Percentiles rank a stretch among this genome's conserved stretches.
Evolutionary conservation across 2,329 filamentous ascomycete species (phyloP).

Genomic region (Cercospora citrullina): DNA sequence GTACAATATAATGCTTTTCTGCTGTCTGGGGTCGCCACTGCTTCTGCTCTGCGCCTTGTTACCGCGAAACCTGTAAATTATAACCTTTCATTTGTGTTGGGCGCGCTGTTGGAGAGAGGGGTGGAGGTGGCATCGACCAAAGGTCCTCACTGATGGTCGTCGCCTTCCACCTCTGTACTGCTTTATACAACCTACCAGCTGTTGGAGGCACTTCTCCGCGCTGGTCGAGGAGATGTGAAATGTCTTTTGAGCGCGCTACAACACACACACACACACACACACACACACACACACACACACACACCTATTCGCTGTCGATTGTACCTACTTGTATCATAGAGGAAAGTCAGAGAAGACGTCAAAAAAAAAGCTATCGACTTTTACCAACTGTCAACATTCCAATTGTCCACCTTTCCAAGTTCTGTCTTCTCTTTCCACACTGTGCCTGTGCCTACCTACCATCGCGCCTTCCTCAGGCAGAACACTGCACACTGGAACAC

Average conservation of each 20-base stretch:
- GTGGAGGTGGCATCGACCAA: not conserved
- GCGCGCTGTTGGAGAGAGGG: not conserved
- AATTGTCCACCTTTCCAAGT: no score
- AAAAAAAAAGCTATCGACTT: not conserved
- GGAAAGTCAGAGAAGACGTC: not conserved
- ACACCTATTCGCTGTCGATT: not conserved
- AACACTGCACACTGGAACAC: no score
- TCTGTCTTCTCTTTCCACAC: no score
- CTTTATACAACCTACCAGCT: not conserved
- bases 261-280: no score
- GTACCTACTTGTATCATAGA: not conserved
- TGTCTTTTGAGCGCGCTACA: not conserved
- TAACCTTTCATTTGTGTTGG: slow-evolving; percentile 1
- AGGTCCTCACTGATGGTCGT: not conserved
- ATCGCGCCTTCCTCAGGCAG: no score
- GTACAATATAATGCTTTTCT: slow-evolving; percentile 15
- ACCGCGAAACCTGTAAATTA: not conserved
- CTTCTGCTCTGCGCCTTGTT: slow-evolving; percentile 1
- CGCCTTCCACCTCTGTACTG: not conserved
- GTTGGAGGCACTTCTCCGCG: not conserved
- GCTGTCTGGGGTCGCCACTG: not conserved
- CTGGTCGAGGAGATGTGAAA: not conserved
- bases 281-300: no score
- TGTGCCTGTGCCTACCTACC: no score
- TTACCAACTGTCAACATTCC: not conserved